Percentiles rank a stretch among this genome's conserved stretches.
Conservation (phyloP, 345 rosid genomes). For the rapeseed (Brassica napus) region DNA sequence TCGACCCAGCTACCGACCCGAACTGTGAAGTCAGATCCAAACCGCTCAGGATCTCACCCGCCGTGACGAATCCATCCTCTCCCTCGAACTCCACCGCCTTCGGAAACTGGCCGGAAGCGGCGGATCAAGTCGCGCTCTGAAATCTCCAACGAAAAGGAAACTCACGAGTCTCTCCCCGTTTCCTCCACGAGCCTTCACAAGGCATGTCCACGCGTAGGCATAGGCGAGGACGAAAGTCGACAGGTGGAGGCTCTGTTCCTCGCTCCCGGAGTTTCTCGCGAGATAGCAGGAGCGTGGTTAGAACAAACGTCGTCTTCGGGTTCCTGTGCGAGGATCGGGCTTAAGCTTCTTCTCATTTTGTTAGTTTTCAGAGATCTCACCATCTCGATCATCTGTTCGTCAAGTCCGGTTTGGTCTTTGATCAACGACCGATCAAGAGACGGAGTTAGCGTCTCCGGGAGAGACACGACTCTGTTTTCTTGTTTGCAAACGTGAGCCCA, state of each 20-base stretch:
- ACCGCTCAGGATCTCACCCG: conserved; percentile 21
- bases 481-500: conserved; percentile 41
- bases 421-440: conserved; percentile 25
- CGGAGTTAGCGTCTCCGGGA: conserved; percentile 27
- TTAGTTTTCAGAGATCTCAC: neutral
- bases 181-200: conserved; percentile 33
- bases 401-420: conserved; percentile 24
- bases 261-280: conserved; percentile 28
- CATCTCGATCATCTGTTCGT: conserved; percentile 1
- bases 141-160: neutral
- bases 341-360: conserved; percentile 22
- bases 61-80: conserved; percentile 19
- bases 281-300: conserved; percentile 40
- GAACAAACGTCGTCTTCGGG: conserved; percentile 4
- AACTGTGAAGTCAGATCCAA: neutral
- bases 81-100: conserved; percentile 11
- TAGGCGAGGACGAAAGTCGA: conserved; percentile 42
- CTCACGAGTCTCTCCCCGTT: neutral
- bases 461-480: neutral
- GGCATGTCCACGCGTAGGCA: conserved; percentile 35
- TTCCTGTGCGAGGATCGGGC: neutral
- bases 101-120: neutral
- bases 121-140: neutral
- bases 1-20: conserved; percentile 30
- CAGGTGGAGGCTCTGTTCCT: conserved; percentile 17